Evolutionary conservation across 192 early-diverging fungal genomes (phyloP).

Genomic region (Martensiomyces pterosporus): DNA sequence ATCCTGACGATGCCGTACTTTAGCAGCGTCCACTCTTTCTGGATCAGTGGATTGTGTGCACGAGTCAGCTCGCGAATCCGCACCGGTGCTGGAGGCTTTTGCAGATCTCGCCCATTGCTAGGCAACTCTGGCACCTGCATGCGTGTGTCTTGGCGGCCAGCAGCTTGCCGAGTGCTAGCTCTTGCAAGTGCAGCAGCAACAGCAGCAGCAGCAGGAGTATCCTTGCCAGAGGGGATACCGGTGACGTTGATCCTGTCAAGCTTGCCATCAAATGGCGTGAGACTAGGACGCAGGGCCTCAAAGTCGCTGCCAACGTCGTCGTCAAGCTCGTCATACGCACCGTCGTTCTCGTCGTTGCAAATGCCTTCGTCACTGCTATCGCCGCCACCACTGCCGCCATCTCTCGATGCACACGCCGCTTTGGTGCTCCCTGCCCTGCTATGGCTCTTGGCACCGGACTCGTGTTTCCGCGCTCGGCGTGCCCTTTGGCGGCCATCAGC

Average conservation of each 20-base stretch:
- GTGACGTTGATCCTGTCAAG: constrained; percentile 27
- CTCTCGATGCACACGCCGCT: constrained; percentile 1
- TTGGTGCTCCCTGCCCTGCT: constrained; percentile 5
- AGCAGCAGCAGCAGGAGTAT: too few relatives aligned
- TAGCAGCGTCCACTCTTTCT: constrained; percentile 39
- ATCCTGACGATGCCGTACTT: constrained; percentile 38
- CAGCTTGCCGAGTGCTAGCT: too few relatives aligned
- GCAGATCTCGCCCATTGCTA: background rate
- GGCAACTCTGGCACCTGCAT: too few relatives aligned
- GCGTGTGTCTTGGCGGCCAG: too few relatives aligned
- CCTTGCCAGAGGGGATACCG: too few relatives aligned
- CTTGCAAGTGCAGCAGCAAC: too few relatives aligned
- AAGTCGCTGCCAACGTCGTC: constrained; percentile 18
- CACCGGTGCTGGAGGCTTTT: constrained; percentile 10
- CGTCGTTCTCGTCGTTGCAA: background rate
- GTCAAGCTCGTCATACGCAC: constrained; percentile 1
- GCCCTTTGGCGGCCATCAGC: background rate
- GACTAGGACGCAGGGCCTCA: constrained; percentile 25
- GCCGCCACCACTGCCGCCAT: background rate
- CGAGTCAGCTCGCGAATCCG: constrained; percentile 34
- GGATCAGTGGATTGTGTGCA: constrained; percentile 38
- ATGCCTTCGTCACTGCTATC: constrained; percentile 6
- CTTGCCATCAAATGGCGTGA: constrained; percentile 20
- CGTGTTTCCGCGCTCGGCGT: too few relatives aligned
- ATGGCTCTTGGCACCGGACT: background rate